These are phyloP conservation scores for Piper betle DNA, from an alignment of 164 flowering plant genomes.

Conservation along the genomic window DNA sequence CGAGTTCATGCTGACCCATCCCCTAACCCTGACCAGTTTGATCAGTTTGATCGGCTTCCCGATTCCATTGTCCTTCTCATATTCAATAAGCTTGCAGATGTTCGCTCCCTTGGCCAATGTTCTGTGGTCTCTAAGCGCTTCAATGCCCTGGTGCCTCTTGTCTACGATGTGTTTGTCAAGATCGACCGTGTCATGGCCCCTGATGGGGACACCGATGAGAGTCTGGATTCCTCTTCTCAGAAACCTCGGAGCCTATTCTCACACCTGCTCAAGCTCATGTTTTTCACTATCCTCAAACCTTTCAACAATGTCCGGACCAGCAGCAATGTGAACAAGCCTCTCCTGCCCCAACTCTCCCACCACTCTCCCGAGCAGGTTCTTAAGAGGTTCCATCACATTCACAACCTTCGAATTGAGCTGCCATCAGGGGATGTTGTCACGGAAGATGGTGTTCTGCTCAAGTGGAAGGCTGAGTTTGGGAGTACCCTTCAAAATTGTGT, in stretches of 20 bases:
- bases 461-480: conserved; percentile 61
- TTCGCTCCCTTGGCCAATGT: conserved; percentile 78
- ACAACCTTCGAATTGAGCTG: conserved; percentile 22
- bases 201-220: conserved; percentile 25
- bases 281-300: conserved; percentile 8
- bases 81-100: conserved; percentile 79
- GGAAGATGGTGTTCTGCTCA: conserved; percentile 18
- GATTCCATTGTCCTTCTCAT: conserved; percentile 58
- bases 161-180: conserved; percentile 65
- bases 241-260: conserved; percentile 8
- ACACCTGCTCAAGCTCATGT: conserved; percentile 6
- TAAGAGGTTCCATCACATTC: conserved; percentile 25
- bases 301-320: conserved; percentile 5
- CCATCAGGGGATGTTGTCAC: conserved; percentile 22
- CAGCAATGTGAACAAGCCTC: conserved; percentile 7
- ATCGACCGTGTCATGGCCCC: conserved; percentile 88
- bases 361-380: conserved; percentile 16
- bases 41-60: conserved; percentile 62
- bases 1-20: neutral
- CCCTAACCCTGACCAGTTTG: conserved; percentile 10
- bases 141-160: conserved; percentile 61
- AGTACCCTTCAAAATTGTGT: conserved; percentile 28
- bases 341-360: conserved; percentile 5
- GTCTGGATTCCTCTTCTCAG: conserved; percentile 8
- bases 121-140: conserved; percentile 68